A percentile compares a stretch with the other conserved stretches of the same genome.
These are phyloP conservation scores for Astragalus glycyphyllos DNA, from an alignment of 306 rosid genomes.

Conservation along the genomic window DNA sequence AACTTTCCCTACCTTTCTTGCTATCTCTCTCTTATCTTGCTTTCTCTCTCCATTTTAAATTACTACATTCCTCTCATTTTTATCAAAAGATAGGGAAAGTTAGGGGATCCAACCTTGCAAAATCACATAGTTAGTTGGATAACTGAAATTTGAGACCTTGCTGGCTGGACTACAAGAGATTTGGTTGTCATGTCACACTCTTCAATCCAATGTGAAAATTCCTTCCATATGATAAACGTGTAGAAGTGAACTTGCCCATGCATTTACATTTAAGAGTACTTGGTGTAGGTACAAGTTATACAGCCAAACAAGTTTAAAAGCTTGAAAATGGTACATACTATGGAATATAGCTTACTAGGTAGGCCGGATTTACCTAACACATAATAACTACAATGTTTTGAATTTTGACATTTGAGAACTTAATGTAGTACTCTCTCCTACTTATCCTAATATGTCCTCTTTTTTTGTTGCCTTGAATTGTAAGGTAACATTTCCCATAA, in stretches of 20 bases:
- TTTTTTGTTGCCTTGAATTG: slow-evolving; percentile 31
- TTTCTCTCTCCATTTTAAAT: too few species aligned
- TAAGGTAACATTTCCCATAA: slow-evolving; percentile 32
- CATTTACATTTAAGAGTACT: slow-evolving; percentile 38
- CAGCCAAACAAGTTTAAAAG: slow-evolving; percentile 4
- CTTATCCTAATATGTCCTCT: neutral
- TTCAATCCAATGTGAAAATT: neutral
- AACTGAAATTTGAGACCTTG: slow-evolving; percentile 23
- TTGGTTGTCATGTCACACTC: slow-evolving; percentile 36
- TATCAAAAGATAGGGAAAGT: too few species aligned
- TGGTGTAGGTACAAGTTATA: slow-evolving; percentile 35
- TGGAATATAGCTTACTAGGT: slow-evolving; percentile 33
- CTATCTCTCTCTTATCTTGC: too few species aligned
- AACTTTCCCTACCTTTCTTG: too few species aligned
- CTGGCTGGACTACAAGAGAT: slow-evolving; percentile 19
- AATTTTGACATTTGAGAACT: slow-evolving; percentile 42
- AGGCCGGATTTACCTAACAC: slow-evolving; percentile 48
- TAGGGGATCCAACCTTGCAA: too few species aligned
- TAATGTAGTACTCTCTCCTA: slow-evolving; percentile 21
- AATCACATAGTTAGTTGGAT: slow-evolving; percentile 17
- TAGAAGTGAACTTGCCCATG: slow-evolving; percentile 49
- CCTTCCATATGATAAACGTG: slow-evolving; percentile 53
- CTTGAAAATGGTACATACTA: slow-evolving; percentile 28
- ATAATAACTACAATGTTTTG: slow-evolving; percentile 38
- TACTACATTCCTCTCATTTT: too few species aligned